phyloP scores from a whole-genome alignment of 148 eudicot species.

The Cornus kousa region DNA sequence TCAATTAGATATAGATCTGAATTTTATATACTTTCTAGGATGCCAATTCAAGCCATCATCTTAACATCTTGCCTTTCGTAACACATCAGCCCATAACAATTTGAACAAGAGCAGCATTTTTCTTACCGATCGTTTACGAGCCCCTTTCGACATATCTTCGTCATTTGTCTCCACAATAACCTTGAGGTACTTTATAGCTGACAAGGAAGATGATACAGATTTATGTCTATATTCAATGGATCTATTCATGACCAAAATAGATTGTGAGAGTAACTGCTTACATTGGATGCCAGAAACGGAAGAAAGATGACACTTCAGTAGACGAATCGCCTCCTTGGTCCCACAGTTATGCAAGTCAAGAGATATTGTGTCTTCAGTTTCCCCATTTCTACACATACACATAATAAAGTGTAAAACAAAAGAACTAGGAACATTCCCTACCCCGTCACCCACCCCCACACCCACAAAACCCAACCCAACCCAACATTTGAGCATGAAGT shows the following conservation, averaged over 20 bases:
- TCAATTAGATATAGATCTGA: not conserved
- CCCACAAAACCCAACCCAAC: too few relatives aligned
- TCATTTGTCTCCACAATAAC: conserved; percentile 26
- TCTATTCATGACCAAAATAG: not conserved
- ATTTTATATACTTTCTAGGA: not conserved
- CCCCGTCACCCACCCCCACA: not conserved
- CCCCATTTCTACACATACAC: conserved; percentile 17
- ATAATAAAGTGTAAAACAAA: not conserved
- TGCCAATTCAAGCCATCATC: not conserved
- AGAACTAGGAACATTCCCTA: not conserved
- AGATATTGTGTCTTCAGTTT: conserved; percentile 25
- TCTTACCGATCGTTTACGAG: conserved; percentile 41
- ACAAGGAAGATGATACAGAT: conserved; percentile 10
- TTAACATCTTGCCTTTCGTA: not conserved
- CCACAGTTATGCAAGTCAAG: conserved; percentile 39
- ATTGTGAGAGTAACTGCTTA: conserved; percentile 22
- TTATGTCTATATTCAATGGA: not conserved
- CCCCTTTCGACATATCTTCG: conserved; percentile 27
- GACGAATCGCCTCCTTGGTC: conserved; percentile 41
- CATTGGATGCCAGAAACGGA: conserved; percentile 47
- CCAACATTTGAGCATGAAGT: not conserved
- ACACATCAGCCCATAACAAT: too few relatives aligned
- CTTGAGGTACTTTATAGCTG: conserved; percentile 39
- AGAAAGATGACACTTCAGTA: conserved; percentile 44
- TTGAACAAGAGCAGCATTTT: too few relatives aligned